Base-by-base conservation (phyloP, 345 rosid species). In the Sapria himalayana region DNA sequence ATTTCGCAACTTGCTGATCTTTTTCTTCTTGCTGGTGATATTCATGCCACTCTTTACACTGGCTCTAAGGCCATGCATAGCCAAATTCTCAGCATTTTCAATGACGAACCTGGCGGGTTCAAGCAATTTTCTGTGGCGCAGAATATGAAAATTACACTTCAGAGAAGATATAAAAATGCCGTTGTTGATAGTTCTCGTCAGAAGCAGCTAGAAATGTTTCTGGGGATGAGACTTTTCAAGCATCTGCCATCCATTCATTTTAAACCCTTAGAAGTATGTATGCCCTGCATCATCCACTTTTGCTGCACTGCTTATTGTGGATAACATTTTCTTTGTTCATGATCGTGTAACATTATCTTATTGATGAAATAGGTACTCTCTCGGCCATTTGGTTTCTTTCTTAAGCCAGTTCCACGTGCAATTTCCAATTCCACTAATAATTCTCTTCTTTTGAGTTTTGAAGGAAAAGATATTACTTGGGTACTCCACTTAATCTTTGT, bases 31-130 rank as follows among this genome's bases (percentile, higher is more conserved):
- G 84, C 82, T 53, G 98, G 98, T 49, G 98, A 82, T 72, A 74
- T 79, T 53, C 95, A 82, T 56, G 98, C 98, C 31, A 89, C 93
- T n/a, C 98, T 89, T 13, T 82, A 89, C 62, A 79, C 98, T 38
- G 95, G 98, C 36, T 89, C 98, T 13, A 79, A 89, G 73, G 98
- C 93, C 25, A 89, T 89, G 95, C 98, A 89, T 58, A 79, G 93
- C 69, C 98, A 89, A 64, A 73, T 89, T 63, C 92, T 89, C 29
- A 77, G 57, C 61, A 89, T 89, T 56, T 89, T 89, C 67, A 79
- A 65, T 51, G 98, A 89, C 57, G 98, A 89, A 65, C 61, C 82
- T 14, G 94, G 81, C 49, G 79, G 77, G 34, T 79, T 65, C 51
- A 79, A 79, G 58, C 93, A 82, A 70, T 79, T 79, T 40, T 72